Evolutionary conservation across 2,329 filamentous ascomycete genomes (phyloP), one percentile per base, ranked within the genome.

Genomic region (Stromatinia cepivora): DNA sequence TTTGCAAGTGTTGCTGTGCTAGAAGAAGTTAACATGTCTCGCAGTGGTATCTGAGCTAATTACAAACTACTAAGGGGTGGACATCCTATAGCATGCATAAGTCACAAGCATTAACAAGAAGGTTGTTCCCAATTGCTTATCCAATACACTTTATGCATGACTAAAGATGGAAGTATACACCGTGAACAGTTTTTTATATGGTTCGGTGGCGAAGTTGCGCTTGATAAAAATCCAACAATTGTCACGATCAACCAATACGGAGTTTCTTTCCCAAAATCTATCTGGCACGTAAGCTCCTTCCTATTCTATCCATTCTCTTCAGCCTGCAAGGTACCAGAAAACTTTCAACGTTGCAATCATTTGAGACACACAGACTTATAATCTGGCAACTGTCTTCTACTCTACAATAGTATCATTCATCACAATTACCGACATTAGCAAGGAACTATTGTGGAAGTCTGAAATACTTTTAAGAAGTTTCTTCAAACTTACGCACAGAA

Each of bases 401-500:
- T 45, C 39, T 46, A 25, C 25, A 22, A 57, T 36, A 48, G 56
- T 22, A 45, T 54, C 31, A 25, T 39, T 45, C 39, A 42, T 42
- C 39, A 42, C 39, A 42, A 46, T 66, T 66, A 34, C 53, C 22
- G 53, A 59, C 64, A 34, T 66, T 39, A 66, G 53, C 3, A 59
- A 66, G 45, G 28, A 66, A 66, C 25, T 10, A 17, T 39, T 46
- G 39, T 36, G 28, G 22, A 50, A 66, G 42, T 34, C 48, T 15
- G 17, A 39, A 52, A 39, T 52, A 28, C 46, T 39, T 15, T 8
- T 15, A 39, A 39, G 31, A 39, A 52, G 34, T 63, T 39, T 63
- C 61, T 63, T 28, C 22, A 39, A 31, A 52, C 25, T 22, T 36
- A 31, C 64, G 64, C 64, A 66, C 64, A 59, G 64, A 52, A 63